phyloP scores from a whole-genome alignment of 352 stramenopile genomes.

The Peronosclerospora sorghi region DNA sequence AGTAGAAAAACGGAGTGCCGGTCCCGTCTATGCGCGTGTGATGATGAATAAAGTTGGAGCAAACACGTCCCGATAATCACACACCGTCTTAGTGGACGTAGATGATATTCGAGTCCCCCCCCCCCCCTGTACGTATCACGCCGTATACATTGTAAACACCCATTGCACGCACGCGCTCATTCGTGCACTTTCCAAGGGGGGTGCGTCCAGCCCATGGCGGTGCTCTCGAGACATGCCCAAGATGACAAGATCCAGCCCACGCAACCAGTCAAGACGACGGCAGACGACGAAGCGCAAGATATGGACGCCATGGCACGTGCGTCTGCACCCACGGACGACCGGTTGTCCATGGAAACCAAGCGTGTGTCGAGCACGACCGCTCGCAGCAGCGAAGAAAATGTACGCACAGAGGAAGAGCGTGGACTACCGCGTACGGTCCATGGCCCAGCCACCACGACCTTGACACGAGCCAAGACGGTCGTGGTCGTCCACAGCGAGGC shows the following conservation, averaged over 20 bases:
- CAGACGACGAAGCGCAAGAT: conserved; percentile 6
- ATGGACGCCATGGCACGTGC: background rate
- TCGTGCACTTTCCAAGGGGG: too few relatives aligned
- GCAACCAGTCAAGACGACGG: conserved; percentile 16
- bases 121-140: too few relatives aligned
- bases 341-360: conserved; percentile 8
- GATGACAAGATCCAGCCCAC: conserved; percentile 4
- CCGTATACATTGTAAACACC: too few relatives aligned
- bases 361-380: conserved; percentile 15
- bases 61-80: too few relatives aligned
- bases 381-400: conserved; percentile 15
- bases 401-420: conserved; percentile 5
- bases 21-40: too few relatives aligned
- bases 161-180: too few relatives aligned
- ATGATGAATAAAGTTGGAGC: too few relatives aligned
- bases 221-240: conserved; percentile 7
- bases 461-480: conserved; percentile 46
- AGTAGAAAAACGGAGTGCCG: too few relatives aligned
- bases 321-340: conserved; percentile 1
- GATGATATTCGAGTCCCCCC: too few relatives aligned
- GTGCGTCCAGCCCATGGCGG: conserved; percentile 1
- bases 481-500: conserved; percentile 2
- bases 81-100: too few relatives aligned
- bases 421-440: too few relatives aligned
- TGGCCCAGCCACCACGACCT: conserved; percentile 2